Evolutionary conservation across 495 filamentous ascomycete species (phyloP).

Genomic region (Podospora pseudocomata): DNA sequence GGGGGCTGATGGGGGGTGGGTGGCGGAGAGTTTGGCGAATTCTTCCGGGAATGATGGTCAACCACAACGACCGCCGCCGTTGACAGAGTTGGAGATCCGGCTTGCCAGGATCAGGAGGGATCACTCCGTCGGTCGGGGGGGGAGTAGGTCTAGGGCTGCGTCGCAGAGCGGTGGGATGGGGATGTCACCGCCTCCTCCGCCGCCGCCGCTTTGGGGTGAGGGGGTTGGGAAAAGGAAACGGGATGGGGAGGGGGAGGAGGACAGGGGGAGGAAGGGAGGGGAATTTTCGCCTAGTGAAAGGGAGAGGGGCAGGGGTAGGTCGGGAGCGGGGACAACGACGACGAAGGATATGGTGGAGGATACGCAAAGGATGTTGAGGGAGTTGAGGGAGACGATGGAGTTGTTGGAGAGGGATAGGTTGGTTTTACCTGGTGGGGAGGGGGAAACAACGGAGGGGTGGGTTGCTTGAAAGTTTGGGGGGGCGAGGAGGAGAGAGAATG

Average conservation of each 20-base stretch:
- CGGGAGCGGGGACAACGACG: conserved; percentile 9
- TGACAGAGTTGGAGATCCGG: not conserved
- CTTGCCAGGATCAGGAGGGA: conserved; percentile 2
- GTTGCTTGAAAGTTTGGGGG: not conserved
- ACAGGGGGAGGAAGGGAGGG: not conserved
- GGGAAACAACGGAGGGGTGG: not conserved
- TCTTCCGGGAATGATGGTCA: not conserved
- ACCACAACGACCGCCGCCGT: not conserved
- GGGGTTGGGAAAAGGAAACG: conserved; percentile 6
- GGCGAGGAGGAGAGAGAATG: too few relatives aligned
- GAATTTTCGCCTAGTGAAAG: conserved; percentile 9
- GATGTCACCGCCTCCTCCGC: conserved; percentile 8
- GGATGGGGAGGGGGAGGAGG: conserved; percentile 10
- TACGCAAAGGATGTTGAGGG: conserved; percentile 30
- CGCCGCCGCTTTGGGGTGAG: conserved; percentile 4
- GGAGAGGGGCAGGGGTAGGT: conserved; percentile 9
- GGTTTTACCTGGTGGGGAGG: conserved; percentile 14
- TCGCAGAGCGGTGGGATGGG: not conserved
- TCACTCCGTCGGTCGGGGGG: not conserved
- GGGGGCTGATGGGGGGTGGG: conserved; percentile 42
- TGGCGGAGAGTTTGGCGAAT: conserved; percentile 41
- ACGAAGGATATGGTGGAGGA: conserved; percentile 27
- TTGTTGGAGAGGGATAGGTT: conserved; percentile 22
- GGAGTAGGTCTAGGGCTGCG: conserved; percentile 2
- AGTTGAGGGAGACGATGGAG: conserved; percentile 32